Evolutionary conservation across 2,329 filamentous ascomycete species (phyloP).

Genomic region (Pseudogymnoascus sp.): DNA sequence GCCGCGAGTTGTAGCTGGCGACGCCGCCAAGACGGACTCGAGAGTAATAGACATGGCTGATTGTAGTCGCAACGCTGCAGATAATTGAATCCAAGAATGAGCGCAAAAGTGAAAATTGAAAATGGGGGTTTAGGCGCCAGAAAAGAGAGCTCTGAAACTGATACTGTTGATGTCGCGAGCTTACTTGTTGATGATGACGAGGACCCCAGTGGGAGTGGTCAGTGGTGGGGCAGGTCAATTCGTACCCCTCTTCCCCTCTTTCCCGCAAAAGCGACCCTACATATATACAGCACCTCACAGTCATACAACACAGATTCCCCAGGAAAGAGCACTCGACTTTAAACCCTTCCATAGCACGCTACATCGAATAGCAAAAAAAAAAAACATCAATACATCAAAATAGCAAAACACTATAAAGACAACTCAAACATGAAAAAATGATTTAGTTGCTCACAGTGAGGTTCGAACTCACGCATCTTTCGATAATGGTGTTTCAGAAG

Average conservation of each 20-base stretch:
- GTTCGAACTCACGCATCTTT: slow-evolving; percentile 29
- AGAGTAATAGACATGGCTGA: slow-evolving; percentile 43
- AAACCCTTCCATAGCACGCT: background rate
- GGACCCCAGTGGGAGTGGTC: background rate
- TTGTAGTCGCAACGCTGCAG: background rate
- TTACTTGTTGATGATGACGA: slow-evolving; percentile 4
- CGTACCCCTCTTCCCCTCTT: slow-evolving; percentile 6
- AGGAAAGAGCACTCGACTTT: background rate
- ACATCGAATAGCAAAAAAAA: background rate
- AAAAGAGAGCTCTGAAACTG: background rate
- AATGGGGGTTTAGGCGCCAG: background rate
- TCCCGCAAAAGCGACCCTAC: background rate
- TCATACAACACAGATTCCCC: background rate
- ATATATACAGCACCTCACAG: background rate
- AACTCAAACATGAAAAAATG: slow-evolving; percentile 14
- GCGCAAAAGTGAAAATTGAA: background rate
- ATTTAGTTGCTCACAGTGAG: slow-evolving; percentile 19
- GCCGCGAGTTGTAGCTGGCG: slow-evolving; percentile 74
- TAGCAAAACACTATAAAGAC: slow-evolving; percentile 13
- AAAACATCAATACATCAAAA: background rate
- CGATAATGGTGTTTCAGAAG: slow-evolving; percentile 24
- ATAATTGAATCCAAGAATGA: background rate
- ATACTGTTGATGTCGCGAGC: slow-evolving; percentile 7
- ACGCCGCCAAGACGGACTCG: slow-evolving; percentile 71
- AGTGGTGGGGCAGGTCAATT: slow-evolving; percentile 3